Base-by-base conservation (phyloP, 192 early-diverging fungal genomes). In the Coemansia sp. region DNA sequence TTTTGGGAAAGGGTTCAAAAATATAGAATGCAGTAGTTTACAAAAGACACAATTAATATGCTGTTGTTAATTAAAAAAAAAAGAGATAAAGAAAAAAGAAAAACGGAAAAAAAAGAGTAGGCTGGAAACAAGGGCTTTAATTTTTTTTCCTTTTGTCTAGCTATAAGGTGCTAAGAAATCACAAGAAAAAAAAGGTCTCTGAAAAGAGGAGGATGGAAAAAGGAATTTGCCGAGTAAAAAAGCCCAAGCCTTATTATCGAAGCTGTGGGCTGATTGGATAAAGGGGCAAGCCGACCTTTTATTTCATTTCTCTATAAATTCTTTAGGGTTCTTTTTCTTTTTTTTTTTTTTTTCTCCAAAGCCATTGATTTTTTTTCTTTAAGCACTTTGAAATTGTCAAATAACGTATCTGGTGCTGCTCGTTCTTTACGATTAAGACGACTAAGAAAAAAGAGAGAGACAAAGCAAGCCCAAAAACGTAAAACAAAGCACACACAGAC, bases 1-100 rank as follows among this genome's bases (percentile, higher is more conserved):
- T 98, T 59, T 67, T 85, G 60, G 8, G 28, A 56, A 28, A 28
- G 22, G 22, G 39, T 62, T 62, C 36, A 48, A 28, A 37, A 62
- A 65, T 51, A 51, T 28, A 53, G 45, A 53, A 18, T 41, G 39
- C 39, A 41, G 34, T 38, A 37, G 61, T 53, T 62, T 41, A 14
- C 58, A 51, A 61, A 34, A 48, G 59, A 68, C 39, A 9, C 11
- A 41, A 41, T 41, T 41, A 41, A 41, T 41, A 41, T 41, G 39
- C 39, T 41, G 39, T 12, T 41, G 39, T 9, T 28, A 28, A 9
- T 41, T 41, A 41, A 22, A 58, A 58, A 33, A 32, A 33, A 32
- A 58, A 33, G 33, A 58, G 12, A 58, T 58, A 67, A 34, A 28
- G 22, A n/a, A 15, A 17, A 57, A 67, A 67, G 18, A 56, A 34